Conservation (phyloP, 331 rosid genomes). For the Malus hybrid region DNA sequence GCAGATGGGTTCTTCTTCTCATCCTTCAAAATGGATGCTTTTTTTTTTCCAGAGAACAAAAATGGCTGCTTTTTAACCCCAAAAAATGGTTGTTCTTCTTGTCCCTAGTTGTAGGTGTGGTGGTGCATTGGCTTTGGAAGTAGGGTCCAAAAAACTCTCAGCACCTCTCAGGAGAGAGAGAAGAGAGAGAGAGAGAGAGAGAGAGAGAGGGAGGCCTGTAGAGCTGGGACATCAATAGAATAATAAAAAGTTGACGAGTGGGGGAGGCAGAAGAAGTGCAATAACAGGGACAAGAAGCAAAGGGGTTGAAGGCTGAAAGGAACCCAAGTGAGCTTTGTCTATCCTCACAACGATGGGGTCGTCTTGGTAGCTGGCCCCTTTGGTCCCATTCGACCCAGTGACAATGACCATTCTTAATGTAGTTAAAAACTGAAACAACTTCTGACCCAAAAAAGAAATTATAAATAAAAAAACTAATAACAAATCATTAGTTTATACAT, state of each 20-base stretch:
- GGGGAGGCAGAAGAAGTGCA: background rate
- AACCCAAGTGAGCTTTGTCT: conserved; percentile 12
- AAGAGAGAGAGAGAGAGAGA: too few species aligned
- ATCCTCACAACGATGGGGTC: background rate
- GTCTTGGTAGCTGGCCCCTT: background rate
- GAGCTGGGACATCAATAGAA: background rate
- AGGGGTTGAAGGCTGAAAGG: background rate
- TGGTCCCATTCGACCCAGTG: background rate
- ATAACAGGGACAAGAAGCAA: conserved; percentile 14
- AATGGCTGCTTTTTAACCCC: too few species aligned
- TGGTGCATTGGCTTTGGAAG: background rate
- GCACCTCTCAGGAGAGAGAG: background rate
- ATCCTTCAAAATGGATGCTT: background rate
- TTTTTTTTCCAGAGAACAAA: background rate
- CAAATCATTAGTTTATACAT: background rate
- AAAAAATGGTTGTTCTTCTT: background rate
- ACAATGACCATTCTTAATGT: background rate
- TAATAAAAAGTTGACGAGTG: background rate
- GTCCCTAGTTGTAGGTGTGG: background rate
- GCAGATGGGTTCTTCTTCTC: background rate
- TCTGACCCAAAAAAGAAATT: background rate
- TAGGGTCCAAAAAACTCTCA: background rate
- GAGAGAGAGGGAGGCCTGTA: background rate
- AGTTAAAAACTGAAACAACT: background rate
- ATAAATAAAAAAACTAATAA: background rate